Conservation (phyloP, 805 yeast genomes). For the Wickerhamiella qilinensis region DNA sequence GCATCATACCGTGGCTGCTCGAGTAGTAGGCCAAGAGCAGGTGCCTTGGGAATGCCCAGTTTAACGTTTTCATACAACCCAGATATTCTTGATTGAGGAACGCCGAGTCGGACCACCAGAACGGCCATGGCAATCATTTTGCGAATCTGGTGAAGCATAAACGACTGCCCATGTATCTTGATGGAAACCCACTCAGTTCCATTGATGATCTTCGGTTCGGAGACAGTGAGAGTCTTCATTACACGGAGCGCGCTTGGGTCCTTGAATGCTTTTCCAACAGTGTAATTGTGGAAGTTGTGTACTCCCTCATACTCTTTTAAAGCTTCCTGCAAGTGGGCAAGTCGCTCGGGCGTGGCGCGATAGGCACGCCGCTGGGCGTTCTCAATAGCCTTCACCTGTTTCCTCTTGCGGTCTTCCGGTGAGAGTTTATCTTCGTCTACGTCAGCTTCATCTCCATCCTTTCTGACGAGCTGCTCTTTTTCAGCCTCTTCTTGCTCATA, state of each 20-base stretch:
- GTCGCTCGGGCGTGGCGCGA: slow-evolving; percentile 46
- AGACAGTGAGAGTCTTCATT: slow-evolving; percentile 63
- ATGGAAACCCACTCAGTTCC: slow-evolving; percentile 94
- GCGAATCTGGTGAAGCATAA: slow-evolving; percentile 95
- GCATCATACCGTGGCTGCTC: slow-evolving; percentile 88
- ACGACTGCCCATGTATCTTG: slow-evolving; percentile 94
- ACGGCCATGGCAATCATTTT: slow-evolving; percentile 96
- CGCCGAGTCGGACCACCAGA: slow-evolving; percentile 68
- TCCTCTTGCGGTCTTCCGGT: slow-evolving; percentile 21
- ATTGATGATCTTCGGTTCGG: slow-evolving; percentile 81
- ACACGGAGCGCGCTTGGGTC: slow-evolving; percentile 76
- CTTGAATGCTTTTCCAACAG: slow-evolving; percentile 62
- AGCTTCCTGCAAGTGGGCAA: slow-evolving; percentile 47
- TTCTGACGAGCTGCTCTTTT: slow-evolving; percentile 11
- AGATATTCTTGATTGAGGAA: slow-evolving; percentile 57
- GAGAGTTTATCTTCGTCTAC: slow-evolving; percentile 26
- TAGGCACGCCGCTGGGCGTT: slow-evolving; percentile 50
- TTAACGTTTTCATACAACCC: slow-evolving; percentile 63
- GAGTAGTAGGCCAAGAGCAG: slow-evolving; percentile 78
- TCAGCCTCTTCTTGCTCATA: slow-evolving; percentile 4
- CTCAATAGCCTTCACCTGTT: slow-evolving; percentile 45
- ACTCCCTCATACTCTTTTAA: slow-evolving; percentile 66
- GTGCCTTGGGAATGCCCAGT: slow-evolving; percentile 91
- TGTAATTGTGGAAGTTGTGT: slow-evolving; percentile 84
- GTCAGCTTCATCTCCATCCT: slow-evolving; percentile 14